Evolutionary conservation across 805 yeast genomes (phyloP).

Genomic region (Zygosaccharomyces gambellarensis): DNA sequence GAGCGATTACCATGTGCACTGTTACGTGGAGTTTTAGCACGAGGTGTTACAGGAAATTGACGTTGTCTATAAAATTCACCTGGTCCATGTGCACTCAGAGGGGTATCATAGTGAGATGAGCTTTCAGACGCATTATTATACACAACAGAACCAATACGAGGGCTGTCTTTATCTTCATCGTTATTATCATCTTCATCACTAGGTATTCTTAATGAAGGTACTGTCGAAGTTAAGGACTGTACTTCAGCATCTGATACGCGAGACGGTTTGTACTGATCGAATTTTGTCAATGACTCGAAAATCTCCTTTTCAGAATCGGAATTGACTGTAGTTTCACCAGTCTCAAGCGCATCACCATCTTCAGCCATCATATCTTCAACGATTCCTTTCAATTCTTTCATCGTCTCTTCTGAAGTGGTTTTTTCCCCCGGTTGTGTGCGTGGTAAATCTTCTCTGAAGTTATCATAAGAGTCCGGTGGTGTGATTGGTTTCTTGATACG

Average conservation of each 20-base stretch:
- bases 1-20: background rate
- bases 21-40: background rate
- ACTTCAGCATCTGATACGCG: constrained; percentile 12
- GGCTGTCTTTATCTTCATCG: constrained; percentile 11
- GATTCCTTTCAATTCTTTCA: constrained; percentile 35
- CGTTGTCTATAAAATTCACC: background rate
- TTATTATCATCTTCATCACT: constrained; percentile 16
- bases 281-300: constrained; percentile 28
- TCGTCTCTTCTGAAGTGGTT: constrained; percentile 15
- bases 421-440: background rate
- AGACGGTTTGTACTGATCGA: constrained; percentile 30
- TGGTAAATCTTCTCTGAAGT: background rate
- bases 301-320: constrained; percentile 16
- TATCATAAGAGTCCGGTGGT: constrained; percentile 3
- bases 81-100: constrained; percentile 2
- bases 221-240: constrained; percentile 3
- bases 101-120: constrained; percentile 3
- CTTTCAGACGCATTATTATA: constrained; percentile 2
- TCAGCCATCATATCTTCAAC: constrained; percentile 33
- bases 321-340: constrained; percentile 6
- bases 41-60: background rate
- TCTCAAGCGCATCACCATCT: constrained; percentile 4
- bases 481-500: background rate
- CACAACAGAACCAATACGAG: constrained; percentile 10
- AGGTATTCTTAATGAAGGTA: constrained; percentile 5